These are phyloP conservation scores for Puya raimondii DNA, from an alignment of 176 grass and related monocot genomes.

Conservation along the genomic window DNA sequence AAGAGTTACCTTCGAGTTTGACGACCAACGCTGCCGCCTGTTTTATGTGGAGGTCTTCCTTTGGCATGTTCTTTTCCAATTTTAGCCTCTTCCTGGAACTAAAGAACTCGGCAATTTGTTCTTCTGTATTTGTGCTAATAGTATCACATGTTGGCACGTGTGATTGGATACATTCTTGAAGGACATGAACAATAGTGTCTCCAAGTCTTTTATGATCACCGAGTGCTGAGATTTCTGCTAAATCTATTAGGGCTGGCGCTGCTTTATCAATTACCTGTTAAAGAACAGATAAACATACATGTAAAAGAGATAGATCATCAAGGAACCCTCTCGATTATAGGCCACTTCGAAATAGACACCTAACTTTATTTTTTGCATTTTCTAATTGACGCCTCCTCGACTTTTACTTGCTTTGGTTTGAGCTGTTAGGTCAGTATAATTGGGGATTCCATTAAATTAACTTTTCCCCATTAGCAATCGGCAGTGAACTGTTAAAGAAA, in stretches of 20 bases:
- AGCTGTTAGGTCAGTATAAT: too few relatives aligned
- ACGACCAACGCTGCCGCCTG: constrained; percentile 96
- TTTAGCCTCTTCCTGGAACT: constrained; percentile 73
- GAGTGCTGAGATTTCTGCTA: constrained; percentile 54
- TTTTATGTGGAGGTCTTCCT: constrained; percentile 96
- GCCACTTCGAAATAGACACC: too few relatives aligned
- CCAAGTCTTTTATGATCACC: constrained; percentile 85
- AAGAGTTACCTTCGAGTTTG: constrained; percentile 95
- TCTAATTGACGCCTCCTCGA: too few relatives aligned
- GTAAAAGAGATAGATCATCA: background rate
- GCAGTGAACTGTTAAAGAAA: too few relatives aligned
- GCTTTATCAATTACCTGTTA: constrained; percentile 83
- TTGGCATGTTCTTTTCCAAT: constrained; percentile 86
- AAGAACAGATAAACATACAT: constrained; percentile 1
- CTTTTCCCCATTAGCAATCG: too few relatives aligned
- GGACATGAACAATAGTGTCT: constrained; percentile 59
- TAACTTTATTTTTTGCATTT: too few relatives aligned
- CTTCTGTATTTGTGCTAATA: constrained; percentile 52
- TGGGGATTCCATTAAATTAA: too few relatives aligned
- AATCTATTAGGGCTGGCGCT: constrained; percentile 66
- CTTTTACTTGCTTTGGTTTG: too few relatives aligned
- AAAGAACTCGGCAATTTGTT: constrained; percentile 75
- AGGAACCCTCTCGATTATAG: too few relatives aligned
- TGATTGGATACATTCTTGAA: constrained; percentile 62
- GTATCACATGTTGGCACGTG: constrained; percentile 31